Conservation (phyloP, 306 rosid species). For the Inga oerstediana region DNA sequence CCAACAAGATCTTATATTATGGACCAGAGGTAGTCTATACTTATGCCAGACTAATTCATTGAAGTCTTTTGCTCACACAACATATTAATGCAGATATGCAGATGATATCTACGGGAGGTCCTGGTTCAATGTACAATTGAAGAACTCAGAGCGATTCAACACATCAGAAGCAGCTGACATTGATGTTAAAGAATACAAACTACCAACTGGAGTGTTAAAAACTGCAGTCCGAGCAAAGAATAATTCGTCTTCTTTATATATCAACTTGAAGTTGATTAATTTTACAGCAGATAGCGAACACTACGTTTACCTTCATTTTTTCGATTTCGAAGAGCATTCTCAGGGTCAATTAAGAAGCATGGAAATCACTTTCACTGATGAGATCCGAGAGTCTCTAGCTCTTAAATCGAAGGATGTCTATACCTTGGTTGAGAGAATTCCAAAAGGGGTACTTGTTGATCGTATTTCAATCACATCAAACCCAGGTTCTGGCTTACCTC, state of each 20-base stretch:
- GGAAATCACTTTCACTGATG: not conserved
- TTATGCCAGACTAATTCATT: not conserved
- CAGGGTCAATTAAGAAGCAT: not conserved
- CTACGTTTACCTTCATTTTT: slow-evolving; percentile 27
- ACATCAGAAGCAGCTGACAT: not conserved
- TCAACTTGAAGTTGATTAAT: not conserved
- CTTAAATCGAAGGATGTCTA: not conserved
- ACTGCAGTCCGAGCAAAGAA: not conserved
- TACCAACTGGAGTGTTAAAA: slow-evolving; percentile 19
- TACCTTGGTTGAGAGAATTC: not conserved
- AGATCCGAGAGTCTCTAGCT: not conserved
- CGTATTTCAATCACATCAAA: not conserved
- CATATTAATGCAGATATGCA: not conserved
- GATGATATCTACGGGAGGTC: not conserved
- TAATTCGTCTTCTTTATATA: not conserved
- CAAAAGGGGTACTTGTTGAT: not conserved
- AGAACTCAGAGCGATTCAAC: not conserved
- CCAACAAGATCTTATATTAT: too few relatives aligned
- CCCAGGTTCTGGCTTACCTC: not conserved
- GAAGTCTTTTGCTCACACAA: not conserved
- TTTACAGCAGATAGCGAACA: not conserved
- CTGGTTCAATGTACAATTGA: not conserved
- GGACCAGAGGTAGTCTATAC: too few relatives aligned
- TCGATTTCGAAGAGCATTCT: not conserved
- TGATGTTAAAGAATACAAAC: not conserved